These are phyloP conservation scores for Chenopodium album DNA, from an alignment of 148 eudicot genomes.

Conservation along the genomic window DNA sequence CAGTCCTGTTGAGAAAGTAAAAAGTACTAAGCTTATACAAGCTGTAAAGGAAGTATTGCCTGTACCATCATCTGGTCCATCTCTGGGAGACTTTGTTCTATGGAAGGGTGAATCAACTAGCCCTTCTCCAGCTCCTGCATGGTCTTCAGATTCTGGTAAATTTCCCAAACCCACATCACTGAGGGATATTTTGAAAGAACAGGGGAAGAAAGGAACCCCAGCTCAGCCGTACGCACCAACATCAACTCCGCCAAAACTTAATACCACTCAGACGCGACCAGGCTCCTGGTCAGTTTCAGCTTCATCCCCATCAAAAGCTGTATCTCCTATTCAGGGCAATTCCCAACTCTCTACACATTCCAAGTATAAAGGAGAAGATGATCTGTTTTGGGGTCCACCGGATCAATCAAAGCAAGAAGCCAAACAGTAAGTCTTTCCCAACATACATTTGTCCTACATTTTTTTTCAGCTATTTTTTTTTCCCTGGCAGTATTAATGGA, in stretches of 20 bases:
- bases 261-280: conserved; percentile 46
- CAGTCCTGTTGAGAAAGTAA: conserved; percentile 63
- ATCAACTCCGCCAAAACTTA: conserved; percentile 55
- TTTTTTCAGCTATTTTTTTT: background rate
- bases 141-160: conserved; percentile 85
- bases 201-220: conserved; percentile 52
- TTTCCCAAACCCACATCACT: conserved; percentile 59
- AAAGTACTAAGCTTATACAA: conserved; percentile 47
- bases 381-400: conserved; percentile 93
- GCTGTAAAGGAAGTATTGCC: conserved; percentile 73
- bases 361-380: conserved; percentile 78
- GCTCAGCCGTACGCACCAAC: conserved; percentile 35
- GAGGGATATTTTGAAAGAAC: conserved; percentile 81
- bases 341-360: conserved; percentile 48
- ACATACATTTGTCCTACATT: background rate
- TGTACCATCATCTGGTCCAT: conserved; percentile 78
- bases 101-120: conserved; percentile 84
- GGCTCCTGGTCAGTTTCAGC: conserved; percentile 52
- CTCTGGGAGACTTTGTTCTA: conserved; percentile 84
- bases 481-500: too few species aligned
- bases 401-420: conserved; percentile 74
- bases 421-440: conserved; percentile 52
- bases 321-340: conserved; percentile 46
- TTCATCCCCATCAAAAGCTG: conserved; percentile 57
- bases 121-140: conserved; percentile 71